Conservation (phyloP, 352 stramenopile genomes). For the Phytopythium ostracodes region DNA sequence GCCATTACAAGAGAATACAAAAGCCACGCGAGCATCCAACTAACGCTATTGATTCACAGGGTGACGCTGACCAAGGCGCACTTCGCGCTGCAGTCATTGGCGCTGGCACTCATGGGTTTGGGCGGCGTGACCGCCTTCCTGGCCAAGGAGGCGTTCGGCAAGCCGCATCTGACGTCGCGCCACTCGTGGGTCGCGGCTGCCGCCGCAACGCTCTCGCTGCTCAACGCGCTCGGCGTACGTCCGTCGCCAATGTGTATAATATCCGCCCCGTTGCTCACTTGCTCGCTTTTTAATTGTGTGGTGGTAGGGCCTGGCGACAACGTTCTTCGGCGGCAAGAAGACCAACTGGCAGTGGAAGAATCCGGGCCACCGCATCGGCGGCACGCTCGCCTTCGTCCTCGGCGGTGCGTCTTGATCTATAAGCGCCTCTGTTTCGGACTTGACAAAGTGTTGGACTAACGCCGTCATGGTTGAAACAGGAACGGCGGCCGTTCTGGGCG, state of each 20-base stretch:
- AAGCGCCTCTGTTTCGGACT: background rate
- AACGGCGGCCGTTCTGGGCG: slow-evolving; percentile 34
- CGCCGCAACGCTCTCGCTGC: slow-evolving; percentile 35
- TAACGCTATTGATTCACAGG: slow-evolving; percentile 13
- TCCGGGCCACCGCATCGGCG: slow-evolving; percentile 50
- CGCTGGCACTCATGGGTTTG: slow-evolving; percentile 35
- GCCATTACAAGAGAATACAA: background rate
- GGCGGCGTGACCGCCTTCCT: slow-evolving; percentile 43
- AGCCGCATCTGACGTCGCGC: slow-evolving; percentile 64
- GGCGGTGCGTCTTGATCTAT: slow-evolving; percentile 18
- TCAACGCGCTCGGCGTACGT: slow-evolving; percentile 59
- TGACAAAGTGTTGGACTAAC: background rate
- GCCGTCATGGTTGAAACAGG: slow-evolving; percentile 10
- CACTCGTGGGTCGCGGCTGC: slow-evolving; percentile 63
- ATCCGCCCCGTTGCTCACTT: background rate
- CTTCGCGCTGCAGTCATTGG: slow-evolving; percentile 41
- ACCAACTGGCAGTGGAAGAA: slow-evolving; percentile 73
- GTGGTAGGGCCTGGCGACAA: slow-evolving; percentile 38
- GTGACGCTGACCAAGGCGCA: slow-evolving; percentile 44
- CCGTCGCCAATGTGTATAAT: background rate
- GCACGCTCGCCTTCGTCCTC: slow-evolving; percentile 46
- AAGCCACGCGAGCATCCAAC: background rate
- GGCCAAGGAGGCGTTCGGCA: slow-evolving; percentile 54
- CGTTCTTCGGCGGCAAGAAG: slow-evolving; percentile 51
- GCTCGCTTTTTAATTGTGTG: background rate